Evolutionary conservation across 2,329 filamentous ascomycete species (phyloP).

Genomic region (Emergomyces pasteurianus): DNA sequence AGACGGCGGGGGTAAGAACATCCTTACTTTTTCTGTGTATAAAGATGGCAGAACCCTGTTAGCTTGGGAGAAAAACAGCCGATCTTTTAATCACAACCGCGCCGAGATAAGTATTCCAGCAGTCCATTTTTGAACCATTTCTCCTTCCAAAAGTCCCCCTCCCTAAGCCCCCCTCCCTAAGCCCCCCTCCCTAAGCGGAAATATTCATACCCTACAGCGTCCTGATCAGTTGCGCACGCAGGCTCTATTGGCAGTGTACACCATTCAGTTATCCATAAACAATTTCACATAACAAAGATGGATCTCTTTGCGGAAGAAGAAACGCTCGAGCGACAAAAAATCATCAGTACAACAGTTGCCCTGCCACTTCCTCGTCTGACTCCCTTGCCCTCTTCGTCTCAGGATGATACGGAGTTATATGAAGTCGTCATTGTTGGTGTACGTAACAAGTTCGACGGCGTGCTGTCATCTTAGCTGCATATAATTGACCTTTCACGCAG

Average conservation of each 20-base stretch:
- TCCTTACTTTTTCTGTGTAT: neutral
- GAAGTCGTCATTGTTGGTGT: conserved; percentile 32
- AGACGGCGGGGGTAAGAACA: neutral
- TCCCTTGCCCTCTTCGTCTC: conserved; percentile 8
- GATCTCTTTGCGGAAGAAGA: neutral
- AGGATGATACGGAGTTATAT: conserved; percentile 19
- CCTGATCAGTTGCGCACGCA: neutral
- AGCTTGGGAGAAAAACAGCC: neutral
- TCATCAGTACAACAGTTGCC: conserved; percentile 16
- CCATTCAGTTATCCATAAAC: neutral
- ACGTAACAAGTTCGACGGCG: conserved; percentile 2
- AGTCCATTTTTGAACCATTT: neutral
- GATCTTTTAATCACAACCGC: neutral
- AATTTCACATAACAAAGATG: neutral
- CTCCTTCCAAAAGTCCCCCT: neutral
- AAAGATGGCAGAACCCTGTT: neutral
- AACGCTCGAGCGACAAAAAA: neutral
- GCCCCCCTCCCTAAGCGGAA: neutral
- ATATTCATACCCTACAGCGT: neutral
- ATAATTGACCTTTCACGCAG: conserved; percentile 9
- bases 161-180: neutral
- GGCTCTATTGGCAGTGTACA: neutral
- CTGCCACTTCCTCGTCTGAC: conserved; percentile 25
- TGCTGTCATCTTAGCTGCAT: neutral
- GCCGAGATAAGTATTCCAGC: neutral